Base-by-base conservation (phyloP, 2,329 filamentous ascomycete species). In the Aspergillus clavatus region DNA sequence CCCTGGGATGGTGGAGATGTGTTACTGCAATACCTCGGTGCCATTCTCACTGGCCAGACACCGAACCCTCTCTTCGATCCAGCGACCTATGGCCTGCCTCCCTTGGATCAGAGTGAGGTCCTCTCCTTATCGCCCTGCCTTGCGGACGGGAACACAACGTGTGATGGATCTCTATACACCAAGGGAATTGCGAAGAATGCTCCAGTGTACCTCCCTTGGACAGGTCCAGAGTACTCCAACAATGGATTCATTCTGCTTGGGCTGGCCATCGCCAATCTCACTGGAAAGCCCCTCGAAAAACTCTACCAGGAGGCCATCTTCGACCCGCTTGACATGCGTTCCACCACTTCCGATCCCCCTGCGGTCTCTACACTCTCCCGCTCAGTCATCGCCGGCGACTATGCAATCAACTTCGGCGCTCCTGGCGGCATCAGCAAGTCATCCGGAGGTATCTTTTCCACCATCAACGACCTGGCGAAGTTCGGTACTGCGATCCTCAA, bases 221-320 rank as follows among this genome's bases (percentile, higher is more conserved):
- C 68, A 0, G 70, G 63, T 2, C 74, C 76, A 0, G 61, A 68
- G 2, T 80, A 80, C 55, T 73, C 75, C 22, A 78, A 79, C 50
- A 59, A 70, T 3, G 74, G 66, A 1, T 73, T 54, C 35, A 47
- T 52, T 6, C 45, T 60, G 3, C 53, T 74, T 16, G 73, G 72
- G 2, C 58, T 72, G 1, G 71, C 72, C 0, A 60, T 79, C 0
- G 72, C 77, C 47, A 66, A 65, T 5, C 64, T 72, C 0, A 72
- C 71, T 0, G 68, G 70, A 3, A 66, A 65, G 38, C 51, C 67
- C 0, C 70, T 72, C 14, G 57, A 61, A 1, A 59, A 74, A 1
- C 59, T 74, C 3, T 62, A 71, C 8, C 55, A 67, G n/a, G 51
- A 68, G 1, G 56, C 57, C 10, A 68, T 80, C 29, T 66, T 73